These are phyloP conservation scores for Gloeostereum incarnatum DNA, from an alignment of 768 basidiomycete genomes.

Conservation along the genomic window DNA sequence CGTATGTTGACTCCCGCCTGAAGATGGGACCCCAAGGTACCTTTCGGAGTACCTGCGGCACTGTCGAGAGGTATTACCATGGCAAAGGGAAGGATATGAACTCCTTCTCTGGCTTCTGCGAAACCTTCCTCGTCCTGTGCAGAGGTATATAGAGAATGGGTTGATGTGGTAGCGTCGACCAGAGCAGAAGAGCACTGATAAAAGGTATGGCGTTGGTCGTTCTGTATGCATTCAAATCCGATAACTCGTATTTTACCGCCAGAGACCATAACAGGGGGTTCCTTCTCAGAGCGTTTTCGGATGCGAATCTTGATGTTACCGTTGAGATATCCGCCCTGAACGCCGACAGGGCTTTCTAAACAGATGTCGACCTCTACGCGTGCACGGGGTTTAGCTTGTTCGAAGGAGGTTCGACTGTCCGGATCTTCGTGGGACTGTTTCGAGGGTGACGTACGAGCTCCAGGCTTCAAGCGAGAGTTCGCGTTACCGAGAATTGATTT, in stretches of 20 bases:
- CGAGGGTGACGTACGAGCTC: slow-evolving; percentile 30
- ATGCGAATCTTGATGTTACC: slow-evolving; percentile 66
- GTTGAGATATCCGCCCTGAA: slow-evolving; percentile 69
- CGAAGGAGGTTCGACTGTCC: slow-evolving; percentile 35
- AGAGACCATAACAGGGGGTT: slow-evolving; percentile 51
- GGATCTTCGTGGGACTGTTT: slow-evolving; percentile 10
- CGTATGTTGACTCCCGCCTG: slow-evolving; percentile 56
- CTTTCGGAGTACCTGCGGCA: slow-evolving; percentile 45
- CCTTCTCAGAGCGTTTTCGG: slow-evolving; percentile 42
- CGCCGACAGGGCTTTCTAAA: slow-evolving; percentile 64
- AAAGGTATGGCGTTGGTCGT: slow-evolving; percentile 65
- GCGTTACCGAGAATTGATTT: slow-evolving; percentile 56
- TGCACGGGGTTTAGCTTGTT: slow-evolving; percentile 64
- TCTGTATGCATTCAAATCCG: slow-evolving; percentile 70
- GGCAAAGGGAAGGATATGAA: slow-evolving; percentile 63
- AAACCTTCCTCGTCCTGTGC: slow-evolving; percentile 53
- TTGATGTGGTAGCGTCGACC: slow-evolving; percentile 35
- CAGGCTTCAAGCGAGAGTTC: slow-evolving; percentile 42
- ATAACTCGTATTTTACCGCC: slow-evolving; percentile 74
- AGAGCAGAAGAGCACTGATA: slow-evolving; percentile 63
- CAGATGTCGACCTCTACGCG: slow-evolving; percentile 77
- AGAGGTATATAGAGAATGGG: slow-evolving; percentile 32
- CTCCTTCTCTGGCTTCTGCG: slow-evolving; percentile 51
- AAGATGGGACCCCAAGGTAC: slow-evolving; percentile 30
- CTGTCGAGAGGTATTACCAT: slow-evolving; percentile 55